Conservation (phyloP, 805 yeast genomes). For the Spathaspora hagerdaliae region DNA sequence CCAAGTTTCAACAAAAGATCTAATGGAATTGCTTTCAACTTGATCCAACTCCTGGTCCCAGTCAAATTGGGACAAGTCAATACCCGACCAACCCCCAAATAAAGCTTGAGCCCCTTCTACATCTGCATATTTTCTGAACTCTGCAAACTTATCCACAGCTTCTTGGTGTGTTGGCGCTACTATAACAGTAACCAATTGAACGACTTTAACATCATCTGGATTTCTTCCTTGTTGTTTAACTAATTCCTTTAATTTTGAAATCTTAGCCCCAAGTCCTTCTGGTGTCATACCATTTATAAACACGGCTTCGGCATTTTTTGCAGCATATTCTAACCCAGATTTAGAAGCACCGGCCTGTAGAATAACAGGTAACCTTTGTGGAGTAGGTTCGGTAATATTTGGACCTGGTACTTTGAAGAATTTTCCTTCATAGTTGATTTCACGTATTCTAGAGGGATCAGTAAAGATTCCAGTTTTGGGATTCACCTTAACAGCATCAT, state of each 20-base stretch:
- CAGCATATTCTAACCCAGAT: conserved; percentile 40
- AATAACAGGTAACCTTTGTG: conserved; percentile 40
- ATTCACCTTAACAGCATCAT: conserved; percentile 33
- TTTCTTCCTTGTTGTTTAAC: conserved; percentile 34
- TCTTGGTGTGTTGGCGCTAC: conserved; percentile 41
- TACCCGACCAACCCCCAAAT: conserved; percentile 40
- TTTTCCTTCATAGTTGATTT: conserved; percentile 39
- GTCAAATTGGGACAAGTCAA: conserved; percentile 31
- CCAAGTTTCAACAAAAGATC: conserved; percentile 29
- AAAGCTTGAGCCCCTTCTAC: conserved; percentile 38
- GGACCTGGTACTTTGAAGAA: conserved; percentile 43
- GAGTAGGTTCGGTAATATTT: conserved; percentile 36
- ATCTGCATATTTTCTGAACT: conserved; percentile 30
- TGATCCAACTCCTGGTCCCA: conserved; percentile 27
- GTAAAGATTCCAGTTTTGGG: conserved; percentile 26
- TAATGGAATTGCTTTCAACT: conserved; percentile 29
- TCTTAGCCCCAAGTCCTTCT: conserved; percentile 20
- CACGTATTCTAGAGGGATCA: conserved; percentile 37
- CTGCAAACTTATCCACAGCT: conserved; percentile 34
- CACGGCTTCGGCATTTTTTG: conserved; percentile 40
- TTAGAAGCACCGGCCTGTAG: conserved; percentile 44
- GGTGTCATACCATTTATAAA: conserved; percentile 36
- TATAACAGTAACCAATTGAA: conserved; percentile 31
- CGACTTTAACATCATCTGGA: conserved; percentile 31
- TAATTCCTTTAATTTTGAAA: conserved; percentile 25